Evolutionary conservation across 73 alveolate species (phyloP).

Genomic region (Stentor roeselii): DNA sequence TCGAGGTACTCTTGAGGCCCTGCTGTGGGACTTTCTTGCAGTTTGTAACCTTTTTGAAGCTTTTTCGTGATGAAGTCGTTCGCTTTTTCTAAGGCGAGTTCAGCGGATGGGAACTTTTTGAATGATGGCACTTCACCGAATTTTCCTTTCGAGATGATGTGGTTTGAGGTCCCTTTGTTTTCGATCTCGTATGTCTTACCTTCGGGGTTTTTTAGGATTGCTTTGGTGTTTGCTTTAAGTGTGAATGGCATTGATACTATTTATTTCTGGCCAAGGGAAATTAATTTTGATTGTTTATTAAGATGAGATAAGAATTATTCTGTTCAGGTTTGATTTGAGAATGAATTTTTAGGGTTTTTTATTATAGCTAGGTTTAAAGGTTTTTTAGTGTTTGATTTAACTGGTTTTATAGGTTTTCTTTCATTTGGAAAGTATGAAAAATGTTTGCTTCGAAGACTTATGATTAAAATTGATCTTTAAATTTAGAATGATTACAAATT

Average conservation of each 20-base stretch:
- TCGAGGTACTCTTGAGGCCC: conserved; percentile 1
- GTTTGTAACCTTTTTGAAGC: neutral
- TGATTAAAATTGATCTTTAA: too few species aligned
- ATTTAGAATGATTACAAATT: too few species aligned
- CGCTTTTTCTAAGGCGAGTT: neutral
- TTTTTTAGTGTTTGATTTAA: too few species aligned
- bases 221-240: neutral
- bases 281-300: too few species aligned
- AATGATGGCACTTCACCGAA: neutral
- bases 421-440: too few species aligned
- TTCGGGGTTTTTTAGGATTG: neutral
- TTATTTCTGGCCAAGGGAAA: too few species aligned
- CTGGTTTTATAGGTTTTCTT: too few species aligned
- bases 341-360: too few species aligned
- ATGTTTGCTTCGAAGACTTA: too few species aligned
- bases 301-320: too few species aligned
- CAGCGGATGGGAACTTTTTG: neutral
- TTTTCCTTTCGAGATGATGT: neutral
- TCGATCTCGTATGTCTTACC: neutral
- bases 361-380: too few species aligned
- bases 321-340: too few species aligned
- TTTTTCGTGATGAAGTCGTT: neutral
- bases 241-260: neutral
- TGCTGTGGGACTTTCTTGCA: neutral
- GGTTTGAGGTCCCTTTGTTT: neutral